Evolutionary conservation across 805 yeast genomes (phyloP).

Genomic region (Lipomyces kockii): DNA sequence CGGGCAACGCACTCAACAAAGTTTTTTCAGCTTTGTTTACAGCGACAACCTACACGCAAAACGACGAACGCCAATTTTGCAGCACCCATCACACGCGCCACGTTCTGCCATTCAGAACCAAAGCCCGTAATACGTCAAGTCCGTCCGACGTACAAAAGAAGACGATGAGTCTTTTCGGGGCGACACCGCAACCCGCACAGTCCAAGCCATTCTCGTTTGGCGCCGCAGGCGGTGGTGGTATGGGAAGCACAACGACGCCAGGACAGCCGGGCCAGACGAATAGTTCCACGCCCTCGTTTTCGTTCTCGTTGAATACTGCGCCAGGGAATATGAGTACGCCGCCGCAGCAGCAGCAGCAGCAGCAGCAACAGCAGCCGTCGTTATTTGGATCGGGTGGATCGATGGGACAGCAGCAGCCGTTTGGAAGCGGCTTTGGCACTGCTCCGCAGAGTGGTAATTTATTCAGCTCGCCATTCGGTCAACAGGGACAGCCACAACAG

Average conservation of each 20-base stretch:
- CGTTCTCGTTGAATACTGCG: neutral
- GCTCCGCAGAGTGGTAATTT: neutral
- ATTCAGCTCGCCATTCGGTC: conserved; percentile 2
- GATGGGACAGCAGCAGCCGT: conserved; percentile 3
- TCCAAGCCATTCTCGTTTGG: neutral
- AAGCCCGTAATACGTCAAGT: neutral
- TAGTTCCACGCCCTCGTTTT: neutral
- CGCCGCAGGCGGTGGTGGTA: neutral
- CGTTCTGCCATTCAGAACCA: neutral
- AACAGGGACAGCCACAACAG: conserved; percentile 4
- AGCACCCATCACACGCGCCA: neutral
- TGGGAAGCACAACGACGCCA: neutral
- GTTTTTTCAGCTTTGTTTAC: neutral
- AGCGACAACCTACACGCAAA: neutral
- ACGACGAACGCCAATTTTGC: neutral
- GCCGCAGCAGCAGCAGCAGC: conserved; percentile 5
- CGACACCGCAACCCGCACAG: neutral
- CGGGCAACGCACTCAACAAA: neutral
- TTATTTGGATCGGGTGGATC: neutral
- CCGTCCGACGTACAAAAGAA: neutral
- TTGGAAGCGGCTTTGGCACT: neutral
- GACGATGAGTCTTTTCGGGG: neutral
- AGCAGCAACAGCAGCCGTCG: conserved; percentile 2
- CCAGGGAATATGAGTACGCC: conserved; percentile 3
- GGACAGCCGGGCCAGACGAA: neutral